Base-by-base conservation (phyloP, 805 yeast genomes). In the Wickerhamomyces xylosicus region DNA sequence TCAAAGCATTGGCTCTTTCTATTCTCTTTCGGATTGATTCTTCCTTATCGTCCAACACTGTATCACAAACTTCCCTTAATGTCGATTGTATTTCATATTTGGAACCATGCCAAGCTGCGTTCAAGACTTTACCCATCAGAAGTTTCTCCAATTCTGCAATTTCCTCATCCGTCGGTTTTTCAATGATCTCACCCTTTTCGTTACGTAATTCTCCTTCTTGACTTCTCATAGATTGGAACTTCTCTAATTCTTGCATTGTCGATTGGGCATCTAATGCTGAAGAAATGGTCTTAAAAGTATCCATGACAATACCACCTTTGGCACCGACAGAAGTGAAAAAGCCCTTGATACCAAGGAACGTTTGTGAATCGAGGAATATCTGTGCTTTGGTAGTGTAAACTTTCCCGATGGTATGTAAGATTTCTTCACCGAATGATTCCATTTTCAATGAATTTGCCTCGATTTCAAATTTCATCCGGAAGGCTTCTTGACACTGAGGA, bases 21-120 rank as follows among this genome's bases (percentile, higher is more conserved):
- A 74, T 49, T 47, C 94, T 75, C 51, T 77, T 80, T 43, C 72
- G 67, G 13, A 73, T 63, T 8, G 74, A 57, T n/a, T 83, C 72
- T 0, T 58, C 42, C 54, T 79, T 77, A 54, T 90, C 96, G 43
- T 73, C 64, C 34, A 89, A 66, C 5, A 89, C 83, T 42, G 68
- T 70, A 47, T 85, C 92, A 57, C 92, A 85, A 9, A 87, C 87
- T 25, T 81, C 89, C 36, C 92, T 74, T 38, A 84, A 56, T n/a
- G 84, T 79, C 21, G 81, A 69, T 43, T 80, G 79, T 39, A 89
- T 78, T 63, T 92, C 99, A 60, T 77, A 80, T 49, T 83, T 79
- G 17, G 95, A 85, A 31, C 95, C 85, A 18, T 85, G 84, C 99
- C 99, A 92, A 16, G 95, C 94, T 1, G 95, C 87, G 7, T 92